phyloP scores from a whole-genome alignment of 192 early-diverging fungal species.

The Podila clonocystis region DNA sequence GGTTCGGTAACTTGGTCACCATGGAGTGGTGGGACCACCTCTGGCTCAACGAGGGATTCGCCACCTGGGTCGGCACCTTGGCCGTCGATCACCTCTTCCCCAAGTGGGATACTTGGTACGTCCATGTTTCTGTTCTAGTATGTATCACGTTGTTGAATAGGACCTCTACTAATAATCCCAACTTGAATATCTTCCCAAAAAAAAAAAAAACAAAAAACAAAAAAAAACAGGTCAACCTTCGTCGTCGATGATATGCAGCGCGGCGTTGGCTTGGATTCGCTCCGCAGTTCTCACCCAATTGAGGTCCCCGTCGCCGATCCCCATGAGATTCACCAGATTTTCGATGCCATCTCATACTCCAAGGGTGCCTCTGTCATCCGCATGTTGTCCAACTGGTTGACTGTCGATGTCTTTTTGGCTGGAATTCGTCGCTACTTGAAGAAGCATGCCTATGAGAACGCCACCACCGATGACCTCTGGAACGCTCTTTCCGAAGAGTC shows the following conservation, averaged over 20 bases:
- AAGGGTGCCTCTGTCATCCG: slow-evolving; percentile 96
- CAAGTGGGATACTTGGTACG: slow-evolving; percentile 88
- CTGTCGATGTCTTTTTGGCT: slow-evolving; percentile 75
- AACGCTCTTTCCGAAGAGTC: slow-evolving; percentile 79
- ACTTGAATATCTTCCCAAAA: too few species aligned
- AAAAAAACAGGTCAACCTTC: slow-evolving; percentile 66
- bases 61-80: slow-evolving; percentile 93
- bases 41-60: slow-evolving; percentile 99
- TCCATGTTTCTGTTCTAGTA: too few species aligned
- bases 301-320: slow-evolving; percentile 87
- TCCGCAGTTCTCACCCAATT: slow-evolving; percentile 93
- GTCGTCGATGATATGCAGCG: slow-evolving; percentile 79
- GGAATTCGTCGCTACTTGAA: slow-evolving; percentile 83
- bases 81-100: slow-evolving; percentile 92
- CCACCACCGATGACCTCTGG: slow-evolving; percentile 92
- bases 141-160: too few species aligned
- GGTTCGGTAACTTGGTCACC: slow-evolving; percentile 97
- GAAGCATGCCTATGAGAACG: slow-evolving; percentile 86
- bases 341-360: slow-evolving; percentile 91
- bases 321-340: slow-evolving; percentile 92
- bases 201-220: too few species aligned
- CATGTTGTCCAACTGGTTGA: slow-evolving; percentile 87
- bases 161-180: too few species aligned
- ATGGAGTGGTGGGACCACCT: slow-evolving; percentile 95
- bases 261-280: slow-evolving; percentile 82